A percentile compares a stretch with the other conserved stretches of the same genome.
phyloP scores from a whole-genome alignment of 23 red algal genomes.

The Pyropia yezoensis region DNA sequence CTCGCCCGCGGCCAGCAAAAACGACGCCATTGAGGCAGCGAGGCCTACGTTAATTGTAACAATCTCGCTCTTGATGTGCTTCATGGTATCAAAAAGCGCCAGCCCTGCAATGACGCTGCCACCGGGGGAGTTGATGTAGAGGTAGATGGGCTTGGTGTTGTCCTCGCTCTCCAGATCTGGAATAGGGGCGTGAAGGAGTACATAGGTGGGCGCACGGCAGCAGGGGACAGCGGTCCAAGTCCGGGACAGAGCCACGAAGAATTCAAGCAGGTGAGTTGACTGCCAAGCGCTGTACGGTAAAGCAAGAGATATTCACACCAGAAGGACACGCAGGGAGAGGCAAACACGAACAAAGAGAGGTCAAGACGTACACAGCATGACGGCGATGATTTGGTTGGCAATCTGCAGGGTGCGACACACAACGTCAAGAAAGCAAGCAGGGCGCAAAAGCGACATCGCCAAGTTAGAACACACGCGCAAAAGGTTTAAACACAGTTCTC shows the following conservation, averaged over 20 bases:
- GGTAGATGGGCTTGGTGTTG: slow-evolving; percentile 97
- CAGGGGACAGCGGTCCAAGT: no score
- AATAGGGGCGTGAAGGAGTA: no score
- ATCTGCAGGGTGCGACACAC: slow-evolving; percentile 16
- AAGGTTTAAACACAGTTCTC: no score
- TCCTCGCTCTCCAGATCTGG: slow-evolving; percentile 84
- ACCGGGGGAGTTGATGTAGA: slow-evolving; percentile 99
- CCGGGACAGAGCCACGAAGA: no score
- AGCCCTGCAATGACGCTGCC: slow-evolving; percentile 93
- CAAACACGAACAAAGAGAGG: neutral
- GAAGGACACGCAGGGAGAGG: no score
- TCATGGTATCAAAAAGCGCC: slow-evolving; percentile 97
- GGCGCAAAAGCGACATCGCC: neutral
- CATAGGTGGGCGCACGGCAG: no score
- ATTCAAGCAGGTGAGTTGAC: no score
- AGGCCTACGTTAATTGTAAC: slow-evolving; percentile 97
- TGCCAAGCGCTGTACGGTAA: no score
- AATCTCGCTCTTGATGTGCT: slow-evolving; percentile 94
- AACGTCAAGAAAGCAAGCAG: neutral
- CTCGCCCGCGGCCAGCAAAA: slow-evolving; percentile 88
- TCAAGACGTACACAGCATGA: slow-evolving; percentile 64
- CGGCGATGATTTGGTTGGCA: slow-evolving; percentile 99
- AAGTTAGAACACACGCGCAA: no score
- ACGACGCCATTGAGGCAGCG: slow-evolving; percentile 95
- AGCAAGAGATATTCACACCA: no score